phyloP scores from a whole-genome alignment of 108 stramenopile species.

The Cyclotella sp. region DNA sequence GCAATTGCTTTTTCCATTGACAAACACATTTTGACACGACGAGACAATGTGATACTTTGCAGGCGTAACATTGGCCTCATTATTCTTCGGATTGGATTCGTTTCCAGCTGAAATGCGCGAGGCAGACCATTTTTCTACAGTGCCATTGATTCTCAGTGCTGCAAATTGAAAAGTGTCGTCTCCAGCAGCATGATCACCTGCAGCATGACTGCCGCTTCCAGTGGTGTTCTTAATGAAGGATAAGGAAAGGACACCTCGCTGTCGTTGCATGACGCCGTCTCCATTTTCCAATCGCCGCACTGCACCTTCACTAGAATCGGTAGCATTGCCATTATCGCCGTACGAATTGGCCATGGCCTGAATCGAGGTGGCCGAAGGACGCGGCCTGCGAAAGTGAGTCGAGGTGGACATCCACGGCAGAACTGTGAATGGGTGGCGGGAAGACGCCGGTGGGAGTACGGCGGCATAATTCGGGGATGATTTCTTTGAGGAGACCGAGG shows the following conservation, averaged over 20 bases:
- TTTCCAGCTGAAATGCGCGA: constrained; percentile 2
- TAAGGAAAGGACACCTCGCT: constrained; percentile 69
- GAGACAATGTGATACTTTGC: constrained; percentile 14
- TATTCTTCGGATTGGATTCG: background rate
- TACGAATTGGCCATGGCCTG: constrained; percentile 19
- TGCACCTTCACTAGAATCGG: background rate
- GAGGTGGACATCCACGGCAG: background rate
- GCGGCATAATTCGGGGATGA: constrained; percentile 66
- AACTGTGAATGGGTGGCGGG: background rate
- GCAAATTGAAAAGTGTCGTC: constrained; percentile 54
- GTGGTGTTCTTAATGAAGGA: constrained; percentile 25
- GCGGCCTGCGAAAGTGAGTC: background rate
- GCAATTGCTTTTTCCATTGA: background rate
- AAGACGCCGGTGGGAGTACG: constrained; percentile 21
- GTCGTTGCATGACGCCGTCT: constrained; percentile 53
- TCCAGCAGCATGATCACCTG: constrained; percentile 20
- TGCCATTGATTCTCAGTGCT: constrained; percentile 68
- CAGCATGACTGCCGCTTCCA: constrained; percentile 5
- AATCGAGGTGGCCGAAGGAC: constrained; percentile 26
- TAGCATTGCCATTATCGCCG: background rate
- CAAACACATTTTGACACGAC: constrained; percentile 11
- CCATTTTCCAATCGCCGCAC: constrained; percentile 36
- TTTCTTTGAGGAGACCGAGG: constrained; percentile 85
- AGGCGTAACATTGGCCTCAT: constrained; percentile 15
- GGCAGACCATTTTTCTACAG: constrained; percentile 67